These are phyloP conservation scores for Solanum chiquidenum DNA, from an alignment of 257 asterid species.

Conservation along the genomic window DNA sequence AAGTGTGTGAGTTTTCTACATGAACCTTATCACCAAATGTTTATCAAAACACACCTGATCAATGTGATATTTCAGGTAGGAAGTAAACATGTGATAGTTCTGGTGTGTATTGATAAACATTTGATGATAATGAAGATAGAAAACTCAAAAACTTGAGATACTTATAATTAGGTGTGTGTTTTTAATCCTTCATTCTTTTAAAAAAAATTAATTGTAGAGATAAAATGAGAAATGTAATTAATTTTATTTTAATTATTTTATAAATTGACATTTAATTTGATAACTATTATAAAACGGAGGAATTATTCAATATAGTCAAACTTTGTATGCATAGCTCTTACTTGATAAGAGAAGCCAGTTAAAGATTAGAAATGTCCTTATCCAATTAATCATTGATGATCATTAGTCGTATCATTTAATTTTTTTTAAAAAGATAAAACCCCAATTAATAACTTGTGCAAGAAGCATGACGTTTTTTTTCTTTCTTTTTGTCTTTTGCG, in stretches of 20 bases:
- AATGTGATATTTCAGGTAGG: background rate
- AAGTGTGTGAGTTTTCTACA: no score
- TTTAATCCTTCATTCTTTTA: background rate
- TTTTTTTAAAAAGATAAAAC: background rate
- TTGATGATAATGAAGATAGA: background rate
- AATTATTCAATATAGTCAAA: background rate
- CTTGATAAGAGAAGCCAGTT: slow-evolving; percentile 9
- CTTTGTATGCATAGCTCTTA: background rate
- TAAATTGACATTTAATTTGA: no score
- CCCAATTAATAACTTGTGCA: background rate
- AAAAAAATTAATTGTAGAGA: no score
- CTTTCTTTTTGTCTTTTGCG: background rate
- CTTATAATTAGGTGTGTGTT: no score
- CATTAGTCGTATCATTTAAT: background rate
- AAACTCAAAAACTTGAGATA: no score
- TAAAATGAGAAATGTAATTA: no score
- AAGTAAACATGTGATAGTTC: no score
- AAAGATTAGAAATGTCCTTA: background rate
- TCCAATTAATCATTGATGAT: background rate
- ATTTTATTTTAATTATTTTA: no score
- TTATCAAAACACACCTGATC: no score
- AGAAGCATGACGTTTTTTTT: background rate
- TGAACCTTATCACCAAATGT: no score
- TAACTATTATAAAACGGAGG: background rate
- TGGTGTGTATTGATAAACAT: background rate